phyloP scores from a whole-genome alignment of 1,284 basidiomycete genomes.

The Malassezia brasiliensis region DNA sequence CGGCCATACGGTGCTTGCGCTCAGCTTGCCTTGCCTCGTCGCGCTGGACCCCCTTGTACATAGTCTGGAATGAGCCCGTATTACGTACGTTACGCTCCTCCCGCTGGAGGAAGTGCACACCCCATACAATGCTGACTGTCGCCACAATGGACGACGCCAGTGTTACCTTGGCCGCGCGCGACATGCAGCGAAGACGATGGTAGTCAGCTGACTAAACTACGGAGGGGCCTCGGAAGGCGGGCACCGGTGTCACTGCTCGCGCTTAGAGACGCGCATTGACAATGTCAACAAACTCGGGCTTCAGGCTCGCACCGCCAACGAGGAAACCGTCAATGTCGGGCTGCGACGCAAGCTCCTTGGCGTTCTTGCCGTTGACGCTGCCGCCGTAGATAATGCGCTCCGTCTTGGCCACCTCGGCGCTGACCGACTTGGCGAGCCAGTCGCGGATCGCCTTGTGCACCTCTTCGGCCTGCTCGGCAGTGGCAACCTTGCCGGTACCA shows the following conservation, averaged over 20 bases:
- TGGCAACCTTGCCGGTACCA: conserved; percentile 91
- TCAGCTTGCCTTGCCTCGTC: conserved; percentile 38
- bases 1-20: conserved; percentile 29
- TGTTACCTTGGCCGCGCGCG: conserved; percentile 66
- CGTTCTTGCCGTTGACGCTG: conserved; percentile 78
- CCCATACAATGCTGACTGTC: conserved; percentile 69
- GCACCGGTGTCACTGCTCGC: too few relatives aligned
- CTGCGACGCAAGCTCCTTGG: conserved; percentile 59
- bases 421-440: conserved; percentile 64
- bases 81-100: conserved; percentile 66
- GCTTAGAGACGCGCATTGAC: conserved; percentile 58
- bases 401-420: conserved; percentile 61
- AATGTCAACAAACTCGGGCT: conserved; percentile 74
- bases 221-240: too few relatives aligned
- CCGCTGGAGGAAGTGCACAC: conserved; percentile 78
- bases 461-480: conserved; percentile 78
- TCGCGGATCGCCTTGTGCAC: conserved; percentile 74
- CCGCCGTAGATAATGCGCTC: conserved; percentile 93
- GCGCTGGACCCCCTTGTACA: conserved; percentile 43
- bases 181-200: conserved; percentile 52
- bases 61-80: conserved; percentile 18
- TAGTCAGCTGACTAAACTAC: too few relatives aligned
- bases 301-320: conserved; percentile 92
- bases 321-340: conserved; percentile 96
- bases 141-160: conserved; percentile 61